Evolutionary conservation across 1,284 basidiomycete species (phyloP), one percentile per base, ranked within the genome.

Genomic region (Apiotrichum porosum): DNA sequence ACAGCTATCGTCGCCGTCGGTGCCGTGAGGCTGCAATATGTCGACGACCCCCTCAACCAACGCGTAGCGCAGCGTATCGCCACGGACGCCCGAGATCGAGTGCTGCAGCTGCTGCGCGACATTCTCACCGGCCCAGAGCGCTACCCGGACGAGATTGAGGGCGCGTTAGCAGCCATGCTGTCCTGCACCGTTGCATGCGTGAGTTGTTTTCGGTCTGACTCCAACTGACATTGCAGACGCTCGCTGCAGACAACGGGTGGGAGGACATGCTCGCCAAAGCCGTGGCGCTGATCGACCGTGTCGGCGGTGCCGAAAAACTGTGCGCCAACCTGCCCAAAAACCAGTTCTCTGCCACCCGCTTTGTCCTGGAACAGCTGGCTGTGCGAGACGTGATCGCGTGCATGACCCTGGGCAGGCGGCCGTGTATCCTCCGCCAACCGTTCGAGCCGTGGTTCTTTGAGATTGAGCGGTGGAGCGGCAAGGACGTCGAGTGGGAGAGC

Each of bases 361-460:
- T 72, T 49, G 60, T 67, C 26, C 54, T 71, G 17, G 70, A 72
- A 50, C 70, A 72, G 47, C 55, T 72, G 4, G 68, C 67, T 4
- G 67, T 63, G 22, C 54, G 68, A 2, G 68, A 72, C 31, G 64
- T 71, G 0, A 65, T 72, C 42, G 67, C 68, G 13, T 68, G 66
- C 44, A 63, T 72, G 61, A 69, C 65, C 4, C 69, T 69, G 0
- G 67, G 66, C 22, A 47, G 54, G 14, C 53, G 63, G 8, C 70
- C 70, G 1, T 57, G 51, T 2, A 61, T 72, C 28, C 56, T 71
- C 30, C 60, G 57, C 10, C 56, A 61, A 18, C 61, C 61, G 1
- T 72, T 69, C 44, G 62, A 62, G 24, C 65, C 65, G 9, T 69
- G 67, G 66, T 71, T 68, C 59, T 68, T 68, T 23, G 67, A 69